Evolutionary conservation across 768 basidiomycete genomes (phyloP).

Genomic region (Dictyophora rubrovolvata): DNA sequence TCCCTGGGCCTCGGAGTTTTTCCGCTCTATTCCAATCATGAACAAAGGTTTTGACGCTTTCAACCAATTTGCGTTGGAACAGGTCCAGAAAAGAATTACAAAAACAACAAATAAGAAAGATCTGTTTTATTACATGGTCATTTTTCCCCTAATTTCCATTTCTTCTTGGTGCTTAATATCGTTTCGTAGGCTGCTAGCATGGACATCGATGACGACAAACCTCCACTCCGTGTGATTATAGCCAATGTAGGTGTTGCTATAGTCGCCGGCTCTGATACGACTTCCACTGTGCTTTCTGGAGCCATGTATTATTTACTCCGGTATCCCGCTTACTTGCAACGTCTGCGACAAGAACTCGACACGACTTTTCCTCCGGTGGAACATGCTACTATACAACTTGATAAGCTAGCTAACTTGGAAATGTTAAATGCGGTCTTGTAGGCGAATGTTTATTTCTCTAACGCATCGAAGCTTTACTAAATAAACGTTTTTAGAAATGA

Average conservation of each 20-base stretch:
- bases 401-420: constrained; percentile 18
- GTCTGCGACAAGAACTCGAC: constrained; percentile 22
- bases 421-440: constrained; percentile 27
- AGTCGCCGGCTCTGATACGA: constrained; percentile 21
- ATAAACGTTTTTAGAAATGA: constrained; percentile 33
- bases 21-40: constrained; percentile 27
- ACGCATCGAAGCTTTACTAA: constrained; percentile 23
- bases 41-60: constrained; percentile 23
- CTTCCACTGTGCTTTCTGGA: constrained; percentile 16
- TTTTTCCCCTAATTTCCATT: not conserved
- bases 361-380: constrained; percentile 15
- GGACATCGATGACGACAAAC: constrained; percentile 31
- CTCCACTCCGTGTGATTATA: constrained; percentile 22
- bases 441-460: constrained; percentile 16
- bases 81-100: not conserved
- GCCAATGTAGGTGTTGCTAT: constrained; percentile 25
- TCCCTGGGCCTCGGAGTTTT: constrained; percentile 37
- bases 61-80: constrained; percentile 23
- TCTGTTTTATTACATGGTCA: constrained; percentile 37
- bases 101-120: constrained; percentile 1
- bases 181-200: constrained; percentile 9
- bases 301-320: constrained; percentile 20
- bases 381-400: constrained; percentile 9
- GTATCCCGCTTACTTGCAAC: constrained; percentile 13
- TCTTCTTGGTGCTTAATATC: not conserved